Base-by-base conservation (phyloP, 169 alveolate species). In the Eimeria maxima region DNA sequence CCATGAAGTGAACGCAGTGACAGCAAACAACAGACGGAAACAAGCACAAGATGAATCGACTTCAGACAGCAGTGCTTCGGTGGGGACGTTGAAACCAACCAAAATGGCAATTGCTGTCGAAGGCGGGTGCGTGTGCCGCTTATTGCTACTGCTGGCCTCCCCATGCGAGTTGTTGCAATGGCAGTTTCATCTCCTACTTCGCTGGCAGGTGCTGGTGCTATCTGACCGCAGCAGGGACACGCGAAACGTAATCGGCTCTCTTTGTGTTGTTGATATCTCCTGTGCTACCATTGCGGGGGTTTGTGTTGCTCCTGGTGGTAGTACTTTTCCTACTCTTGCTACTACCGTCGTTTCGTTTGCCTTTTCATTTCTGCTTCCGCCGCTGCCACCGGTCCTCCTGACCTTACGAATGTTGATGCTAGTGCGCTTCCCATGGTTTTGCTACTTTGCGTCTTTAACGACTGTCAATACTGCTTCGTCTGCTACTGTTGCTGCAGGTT, bases 41-140 rank as follows among this genome's bases (percentile, higher is more conserved):
- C 65, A 55, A 65, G 20, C 45, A 10, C 63, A 38, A 45, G 50
- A 67, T 20, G 47, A 6, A n/a, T n/a, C 63, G 2, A 13, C 69
- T 13, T 0, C 94, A 87, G 78, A 53, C 8, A 44, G 8, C 11
- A 42, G 60, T 63, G 53, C 80, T 3, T 50, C 83, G 11, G 57
- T 50, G 2, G 57, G 53, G 7, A 44, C 67, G 10, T 13, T 11
- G 67, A 57, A 69, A 22, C 95, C 96, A 16, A 88, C 95, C 50
- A 95, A 95, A 78, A 83, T 95, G 93, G 97, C 95, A 1, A 69
- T 95, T 33, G 95, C 83, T 27, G 97, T 95, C 18, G 95, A 95
- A 47, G 97, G 97, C 11, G 97, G 97, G 93, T 95, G 10, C 29
- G 96, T 60, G 24, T 42, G 57, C 55, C 55, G 16, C 53, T 20